phyloP scores from a whole-genome alignment of 1,284 basidiomycete species.

The Naganishia sp. region DNA sequence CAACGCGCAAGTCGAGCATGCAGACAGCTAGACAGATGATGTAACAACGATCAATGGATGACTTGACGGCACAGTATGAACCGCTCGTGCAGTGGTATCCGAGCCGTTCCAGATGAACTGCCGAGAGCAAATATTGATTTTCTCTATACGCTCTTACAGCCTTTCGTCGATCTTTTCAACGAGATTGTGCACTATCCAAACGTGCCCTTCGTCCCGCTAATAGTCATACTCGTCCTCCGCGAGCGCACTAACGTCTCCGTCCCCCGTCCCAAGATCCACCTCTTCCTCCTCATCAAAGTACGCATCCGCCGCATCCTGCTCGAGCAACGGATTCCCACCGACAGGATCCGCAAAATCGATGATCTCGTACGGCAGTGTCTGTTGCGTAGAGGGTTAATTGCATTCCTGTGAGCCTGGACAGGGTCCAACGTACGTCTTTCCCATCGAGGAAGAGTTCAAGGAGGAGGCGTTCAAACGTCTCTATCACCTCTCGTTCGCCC shows the following conservation, averaged over 20 bases:
- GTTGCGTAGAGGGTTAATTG: neutral
- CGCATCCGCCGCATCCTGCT: conserved; percentile 45
- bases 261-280: conserved; percentile 13
- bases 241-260: conserved; percentile 21
- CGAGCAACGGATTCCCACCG: conserved; percentile 43
- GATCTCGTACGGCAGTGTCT: conserved; percentile 49
- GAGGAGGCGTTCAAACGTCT: conserved; percentile 46
- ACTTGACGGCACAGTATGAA: no score
- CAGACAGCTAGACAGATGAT: no score
- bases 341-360: conserved; percentile 49
- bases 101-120: no score
- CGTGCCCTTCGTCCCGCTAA: conserved; percentile 20
- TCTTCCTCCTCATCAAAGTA: conserved; percentile 52
- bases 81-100: no score
- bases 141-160: no score
- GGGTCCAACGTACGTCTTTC: conserved; percentile 47
- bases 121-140: no score
- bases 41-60: no score
- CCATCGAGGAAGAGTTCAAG: conserved; percentile 53
- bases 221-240: conserved; percentile 51
- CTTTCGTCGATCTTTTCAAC: no score
- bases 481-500: conserved; percentile 41
- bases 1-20: no score
- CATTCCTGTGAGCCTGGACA: no score
- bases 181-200: no score